Percentiles rank a stretch among this genome's conserved stretches.
Evolutionary conservation across 441 rosid genomes (phyloP).

Genomic region (Francoa sonchifolia): DNA sequence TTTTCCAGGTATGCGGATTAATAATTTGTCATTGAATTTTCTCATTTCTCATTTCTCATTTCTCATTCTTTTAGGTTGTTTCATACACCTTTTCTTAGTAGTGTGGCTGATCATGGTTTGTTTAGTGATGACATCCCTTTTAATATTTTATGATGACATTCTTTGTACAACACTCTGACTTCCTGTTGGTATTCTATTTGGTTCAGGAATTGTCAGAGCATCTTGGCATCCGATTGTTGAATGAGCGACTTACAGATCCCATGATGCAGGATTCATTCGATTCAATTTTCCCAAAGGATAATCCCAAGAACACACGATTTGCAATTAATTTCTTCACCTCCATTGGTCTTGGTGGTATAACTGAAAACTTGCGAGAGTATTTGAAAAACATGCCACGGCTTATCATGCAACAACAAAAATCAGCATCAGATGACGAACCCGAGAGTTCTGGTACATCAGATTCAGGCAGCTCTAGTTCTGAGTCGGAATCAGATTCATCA

Average conservation of each 20-base stretch:
- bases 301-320: constrained; percentile 82
- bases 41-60: no score
- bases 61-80: no score
- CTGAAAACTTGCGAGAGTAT: constrained; percentile 74
- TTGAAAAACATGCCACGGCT: constrained; percentile 90
- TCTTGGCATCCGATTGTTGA: constrained; percentile 58
- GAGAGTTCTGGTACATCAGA: constrained; percentile 25
- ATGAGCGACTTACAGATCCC: constrained; percentile 74
- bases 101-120: no score
- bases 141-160: no score
- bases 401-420: constrained; percentile 76
- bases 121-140: no score
- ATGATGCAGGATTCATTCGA: constrained; percentile 62
- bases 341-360: constrained; percentile 90
- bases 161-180: no score
- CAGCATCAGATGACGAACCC: constrained; percentile 29
- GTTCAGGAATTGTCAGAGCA: constrained; percentile 77
- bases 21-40: no score
- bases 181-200: constrained; percentile 5
- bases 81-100: no score
- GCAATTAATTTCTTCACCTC: constrained; percentile 87
- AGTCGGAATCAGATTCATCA: constrained; percentile 29
- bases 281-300: constrained; percentile 75
- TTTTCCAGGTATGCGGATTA: constrained; percentile 53
- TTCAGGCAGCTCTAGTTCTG: constrained; percentile 27